These are phyloP conservation scores for Grammothele lineata DNA, from an alignment of 768 basidiomycete genomes.

Conservation along the genomic window DNA sequence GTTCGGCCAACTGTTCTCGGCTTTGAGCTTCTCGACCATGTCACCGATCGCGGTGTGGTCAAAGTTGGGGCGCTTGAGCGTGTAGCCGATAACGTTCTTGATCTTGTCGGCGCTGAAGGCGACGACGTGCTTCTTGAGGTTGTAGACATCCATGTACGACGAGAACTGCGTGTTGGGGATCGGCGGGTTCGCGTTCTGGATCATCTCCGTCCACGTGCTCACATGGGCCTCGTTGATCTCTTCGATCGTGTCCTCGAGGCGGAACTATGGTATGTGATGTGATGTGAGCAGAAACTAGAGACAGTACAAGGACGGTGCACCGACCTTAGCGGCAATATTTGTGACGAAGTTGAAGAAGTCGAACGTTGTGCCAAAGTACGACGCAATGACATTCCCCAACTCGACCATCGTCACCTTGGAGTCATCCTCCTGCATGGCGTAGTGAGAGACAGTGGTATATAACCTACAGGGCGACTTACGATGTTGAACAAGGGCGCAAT, in stretches of 20 bases:
- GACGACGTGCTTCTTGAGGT: conserved; percentile 64
- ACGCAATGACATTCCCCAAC: conserved; percentile 60
- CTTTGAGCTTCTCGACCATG: conserved; percentile 77
- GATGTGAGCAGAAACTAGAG: too few species aligned
- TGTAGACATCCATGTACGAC: conserved; percentile 76
- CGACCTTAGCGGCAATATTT: conserved; percentile 63
- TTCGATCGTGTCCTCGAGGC: conserved; percentile 66
- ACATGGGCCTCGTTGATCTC: conserved; percentile 86
- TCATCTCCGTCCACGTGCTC: conserved; percentile 79
- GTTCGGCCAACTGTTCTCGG: conserved; percentile 51
- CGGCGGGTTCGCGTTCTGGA: conserved; percentile 64
- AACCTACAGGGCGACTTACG: conserved; percentile 36
- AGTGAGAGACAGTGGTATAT: background rate
- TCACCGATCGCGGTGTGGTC: conserved; percentile 59
- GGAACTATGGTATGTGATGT: conserved; percentile 45
- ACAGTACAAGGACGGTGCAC: too few species aligned
- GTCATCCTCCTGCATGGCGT: conserved; percentile 59
- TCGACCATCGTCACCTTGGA: conserved; percentile 66
- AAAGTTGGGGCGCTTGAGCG: conserved; percentile 59
- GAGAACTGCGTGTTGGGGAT: conserved; percentile 66
- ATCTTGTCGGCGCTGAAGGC: conserved; percentile 71
- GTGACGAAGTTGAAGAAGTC: conserved; percentile 76
- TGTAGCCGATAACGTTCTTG: conserved; percentile 68
- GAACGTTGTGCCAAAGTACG: conserved; percentile 73
- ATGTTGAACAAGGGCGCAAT: conserved; percentile 81